phyloP scores from a whole-genome alignment of 2,329 filamentous ascomycete genomes.

The Trichoderma atrobrunneum region DNA sequence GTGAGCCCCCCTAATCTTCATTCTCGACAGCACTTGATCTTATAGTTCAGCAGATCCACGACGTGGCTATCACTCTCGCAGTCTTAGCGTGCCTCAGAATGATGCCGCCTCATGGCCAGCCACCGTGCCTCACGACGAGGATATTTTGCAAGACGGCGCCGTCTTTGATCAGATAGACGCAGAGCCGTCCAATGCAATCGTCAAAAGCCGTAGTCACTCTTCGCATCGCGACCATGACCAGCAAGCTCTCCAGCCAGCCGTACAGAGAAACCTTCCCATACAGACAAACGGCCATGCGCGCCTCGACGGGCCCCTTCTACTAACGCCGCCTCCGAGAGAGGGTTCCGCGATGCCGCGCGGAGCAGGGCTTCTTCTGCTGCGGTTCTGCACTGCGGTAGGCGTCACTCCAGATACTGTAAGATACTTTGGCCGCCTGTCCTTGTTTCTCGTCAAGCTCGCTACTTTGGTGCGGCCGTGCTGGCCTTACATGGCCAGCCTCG shows the following conservation, averaged over 20 bases:
- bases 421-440: constrained; percentile 47
- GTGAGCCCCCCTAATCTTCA: constrained; percentile 29
- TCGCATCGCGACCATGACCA: not conserved
- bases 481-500: constrained; percentile 65
- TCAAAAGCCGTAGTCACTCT: constrained; percentile 14
- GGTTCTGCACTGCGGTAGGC: constrained; percentile 26
- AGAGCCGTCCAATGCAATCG: constrained; percentile 12
- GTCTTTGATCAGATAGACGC: not conserved
- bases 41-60: constrained; percentile 31
- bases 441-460: constrained; percentile 69
- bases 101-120: constrained; percentile 5
- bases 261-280: not conserved
- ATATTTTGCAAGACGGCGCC: not conserved
- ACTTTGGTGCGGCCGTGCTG: constrained; percentile 66
- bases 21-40: constrained; percentile 30
- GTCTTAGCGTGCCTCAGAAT: constrained; percentile 3
- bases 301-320: constrained; percentile 43
- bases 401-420: constrained; percentile 31
- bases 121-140: not conserved
- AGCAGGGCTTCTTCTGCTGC: constrained; percentile 37
- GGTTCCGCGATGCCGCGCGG: constrained; percentile 33
- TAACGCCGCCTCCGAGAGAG: constrained; percentile 46
- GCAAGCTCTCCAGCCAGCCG: not conserved
- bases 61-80: constrained; percentile 25
- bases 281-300: constrained; percentile 18